phyloP scores from a whole-genome alignment of 345 rosid genomes.

The Rhodomyrtus tomentosa region DNA sequence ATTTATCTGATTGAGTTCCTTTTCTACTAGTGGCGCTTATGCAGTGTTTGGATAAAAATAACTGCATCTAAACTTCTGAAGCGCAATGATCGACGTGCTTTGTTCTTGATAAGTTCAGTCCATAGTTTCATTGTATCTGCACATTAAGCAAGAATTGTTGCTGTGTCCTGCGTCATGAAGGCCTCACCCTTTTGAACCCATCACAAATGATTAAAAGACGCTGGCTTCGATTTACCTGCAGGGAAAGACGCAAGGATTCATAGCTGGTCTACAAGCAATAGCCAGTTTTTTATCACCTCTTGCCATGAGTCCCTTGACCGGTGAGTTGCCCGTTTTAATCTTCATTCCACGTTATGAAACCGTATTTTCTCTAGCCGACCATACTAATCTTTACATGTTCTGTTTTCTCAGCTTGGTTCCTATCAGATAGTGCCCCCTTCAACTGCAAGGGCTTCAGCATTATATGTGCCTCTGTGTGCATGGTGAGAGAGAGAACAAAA shows the following conservation, averaged over 20 bases:
- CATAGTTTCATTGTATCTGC: background rate
- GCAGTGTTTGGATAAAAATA: background rate
- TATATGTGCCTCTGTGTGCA: constrained; percentile 28
- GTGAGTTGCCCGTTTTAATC: constrained; percentile 8
- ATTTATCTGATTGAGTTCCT: background rate
- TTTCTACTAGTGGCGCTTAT: background rate
- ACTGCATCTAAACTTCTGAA: background rate
- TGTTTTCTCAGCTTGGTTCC: constrained; percentile 30
- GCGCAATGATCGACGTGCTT: background rate
- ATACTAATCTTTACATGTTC: background rate
- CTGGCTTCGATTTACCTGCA: background rate
- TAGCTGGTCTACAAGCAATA: constrained; percentile 35
- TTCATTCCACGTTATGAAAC: background rate
- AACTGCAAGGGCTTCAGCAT: constrained; percentile 49
- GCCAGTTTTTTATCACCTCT: constrained; percentile 37
- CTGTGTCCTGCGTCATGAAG: background rate
- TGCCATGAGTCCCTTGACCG: constrained; percentile 45
- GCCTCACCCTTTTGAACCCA: background rate
- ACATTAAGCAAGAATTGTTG: background rate
- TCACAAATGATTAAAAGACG: background rate
- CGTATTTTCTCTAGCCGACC: background rate
- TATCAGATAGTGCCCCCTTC: constrained; percentile 35
- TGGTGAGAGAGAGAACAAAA: constrained; percentile 13
- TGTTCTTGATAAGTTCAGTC: background rate
- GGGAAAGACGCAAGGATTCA: constrained; percentile 46